These are phyloP conservation scores for Xylaria sp. DNA, from an alignment of 2,329 filamentous ascomycete genomes.

Conservation along the genomic window DNA sequence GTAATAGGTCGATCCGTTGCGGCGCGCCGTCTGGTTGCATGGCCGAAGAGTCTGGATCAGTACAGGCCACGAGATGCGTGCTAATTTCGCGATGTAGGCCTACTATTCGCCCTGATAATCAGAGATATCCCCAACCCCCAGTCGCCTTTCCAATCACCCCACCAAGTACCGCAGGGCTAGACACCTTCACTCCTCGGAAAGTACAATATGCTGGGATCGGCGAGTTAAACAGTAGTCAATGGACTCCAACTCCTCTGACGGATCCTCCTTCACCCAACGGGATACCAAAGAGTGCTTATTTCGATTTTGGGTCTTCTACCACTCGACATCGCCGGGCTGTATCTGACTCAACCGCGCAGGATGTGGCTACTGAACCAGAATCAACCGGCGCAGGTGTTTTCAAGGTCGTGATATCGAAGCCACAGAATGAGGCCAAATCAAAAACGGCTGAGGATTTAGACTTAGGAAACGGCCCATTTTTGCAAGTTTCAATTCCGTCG, in stretches of 20 bases:
- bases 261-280: slow-evolving; percentile 47
- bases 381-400: slow-evolving; percentile 74
- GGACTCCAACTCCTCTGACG: slow-evolving; percentile 56
- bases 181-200: slow-evolving; percentile 54
- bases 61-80: slow-evolving; percentile 13
- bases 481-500: slow-evolving; percentile 83
- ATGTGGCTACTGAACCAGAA: slow-evolving; percentile 61
- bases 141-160: slow-evolving; percentile 71
- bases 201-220: slow-evolving; percentile 48
- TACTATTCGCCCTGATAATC: slow-evolving; percentile 69
- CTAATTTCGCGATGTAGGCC: slow-evolving; percentile 58
- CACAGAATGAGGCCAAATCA: slow-evolving; percentile 68
- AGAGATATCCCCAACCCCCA: slow-evolving; percentile 70
- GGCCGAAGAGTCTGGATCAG: background rate
- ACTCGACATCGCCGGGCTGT: slow-evolving; percentile 69
- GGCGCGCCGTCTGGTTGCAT: background rate
- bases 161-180: slow-evolving; percentile 68
- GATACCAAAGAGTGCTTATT: slow-evolving; percentile 51
- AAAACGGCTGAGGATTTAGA: slow-evolving; percentile 71
- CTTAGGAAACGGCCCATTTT: slow-evolving; percentile 60
- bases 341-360: slow-evolving; percentile 82
- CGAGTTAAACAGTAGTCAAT: slow-evolving; percentile 54
- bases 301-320: slow-evolving; percentile 42
- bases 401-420: slow-evolving; percentile 82
- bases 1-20: background rate